phyloP scores from a whole-genome alignment of 305 asterid species.

The Solanum chacoense region DNA sequence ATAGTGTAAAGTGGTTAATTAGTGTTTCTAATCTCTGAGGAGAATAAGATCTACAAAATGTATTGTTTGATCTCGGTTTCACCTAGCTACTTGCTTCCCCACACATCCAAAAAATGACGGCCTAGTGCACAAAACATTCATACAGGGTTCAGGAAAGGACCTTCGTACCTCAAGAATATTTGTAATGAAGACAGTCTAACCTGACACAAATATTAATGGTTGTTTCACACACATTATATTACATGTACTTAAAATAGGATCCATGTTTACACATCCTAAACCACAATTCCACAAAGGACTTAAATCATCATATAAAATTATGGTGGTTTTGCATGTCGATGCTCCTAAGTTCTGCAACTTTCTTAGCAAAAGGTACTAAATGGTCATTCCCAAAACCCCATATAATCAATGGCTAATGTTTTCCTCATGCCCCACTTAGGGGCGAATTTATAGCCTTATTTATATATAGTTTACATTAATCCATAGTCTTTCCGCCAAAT shows the following conservation, averaged over 20 bases:
- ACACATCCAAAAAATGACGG: background rate
- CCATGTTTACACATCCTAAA: background rate
- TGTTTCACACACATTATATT: background rate
- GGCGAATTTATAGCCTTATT: background rate
- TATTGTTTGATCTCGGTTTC: background rate
- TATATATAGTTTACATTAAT: background rate
- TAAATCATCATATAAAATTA: background rate
- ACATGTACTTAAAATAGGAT: background rate
- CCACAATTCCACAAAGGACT: background rate
- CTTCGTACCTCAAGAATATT: background rate
- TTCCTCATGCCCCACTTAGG: background rate
- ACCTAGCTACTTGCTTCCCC: background rate
- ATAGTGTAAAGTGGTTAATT: background rate
- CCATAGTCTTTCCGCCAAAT: background rate
- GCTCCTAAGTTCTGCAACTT: no score
- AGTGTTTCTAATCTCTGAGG: background rate
- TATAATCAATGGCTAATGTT: background rate
- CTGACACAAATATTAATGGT: background rate
- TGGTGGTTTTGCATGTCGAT: background rate
- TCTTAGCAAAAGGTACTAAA: background rate
- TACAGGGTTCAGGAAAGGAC: background rate
- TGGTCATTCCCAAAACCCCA: background rate
- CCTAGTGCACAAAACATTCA: background rate
- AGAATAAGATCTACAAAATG: background rate
- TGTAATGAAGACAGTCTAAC: background rate